Base-by-base conservation (phyloP, 2,329 filamentous ascomycete genomes). In the Dryadomyces quercus-mongolicae region DNA sequence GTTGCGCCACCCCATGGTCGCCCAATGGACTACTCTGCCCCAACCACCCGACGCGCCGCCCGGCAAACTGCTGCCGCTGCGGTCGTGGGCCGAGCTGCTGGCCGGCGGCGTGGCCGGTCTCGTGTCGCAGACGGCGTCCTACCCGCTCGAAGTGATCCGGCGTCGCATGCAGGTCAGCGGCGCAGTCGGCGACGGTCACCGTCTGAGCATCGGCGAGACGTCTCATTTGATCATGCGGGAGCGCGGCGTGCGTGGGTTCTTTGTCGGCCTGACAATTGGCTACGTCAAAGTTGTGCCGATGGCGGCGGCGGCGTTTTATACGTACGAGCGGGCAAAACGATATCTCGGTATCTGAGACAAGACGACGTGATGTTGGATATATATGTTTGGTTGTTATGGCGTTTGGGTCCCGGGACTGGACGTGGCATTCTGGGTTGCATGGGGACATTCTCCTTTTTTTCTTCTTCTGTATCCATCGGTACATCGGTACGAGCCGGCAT, bases 91-190 rank as follows among this genome's bases (percentile, higher is more conserved):
- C 0, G 88, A 97, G 68, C 78, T 98, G 6, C 76, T 78, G 3
- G 84, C 90, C 0, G 93, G 93, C 49, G 93, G 91, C 1, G 67
- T 93, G 10, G 91, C 93, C 0, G 93, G 93, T 2, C 74, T 95
- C 57, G 82, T 96, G 1, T 91, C 89, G 8, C 93, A 98, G 69
- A 95, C 92, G 0, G 81, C 85, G 0, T 94, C 91, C 16, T 98
- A 98, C 67, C 93, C 93, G 5, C 75, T 98, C 2, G 93, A 98
- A 68, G 88, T 98, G 16, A 86, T 97, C 56, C 76, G 93, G 57
- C 78, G 93, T 59, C 78, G 93, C 49, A 97, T 98, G 92, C 93
- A 98, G 67, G 93, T 98, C 15, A 88, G 89, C 49, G 93, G 92
- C 12, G 91, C 92, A 0, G 89, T 97, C 0, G 93, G 93, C 1